Percentiles rank a stretch among this genome's conserved stretches.
phyloP scores from a whole-genome alignment of 176 grass and related monocot genomes.

The Dendrocalamus sinicus region DNA sequence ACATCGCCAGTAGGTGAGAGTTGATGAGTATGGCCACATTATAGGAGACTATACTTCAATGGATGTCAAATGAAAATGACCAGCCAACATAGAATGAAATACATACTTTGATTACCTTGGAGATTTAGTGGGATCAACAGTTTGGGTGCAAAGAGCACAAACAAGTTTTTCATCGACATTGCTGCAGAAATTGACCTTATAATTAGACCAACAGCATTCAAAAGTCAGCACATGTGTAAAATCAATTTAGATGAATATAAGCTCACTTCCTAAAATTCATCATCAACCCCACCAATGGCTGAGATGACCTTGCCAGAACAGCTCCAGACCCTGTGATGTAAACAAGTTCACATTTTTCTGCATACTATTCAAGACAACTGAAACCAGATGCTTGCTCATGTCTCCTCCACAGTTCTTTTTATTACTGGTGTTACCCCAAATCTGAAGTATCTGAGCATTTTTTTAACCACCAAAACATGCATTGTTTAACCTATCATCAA shows the following conservation, averaged over 20 bases:
- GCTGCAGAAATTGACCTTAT: constrained; percentile 57
- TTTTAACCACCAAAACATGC: constrained; percentile 18
- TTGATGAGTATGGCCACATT: too few species aligned
- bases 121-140: too few species aligned
- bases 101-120: too few species aligned
- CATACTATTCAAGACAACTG: constrained; percentile 18
- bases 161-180: constrained; percentile 96
- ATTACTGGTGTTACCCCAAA: constrained; percentile 5
- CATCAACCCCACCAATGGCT: constrained; percentile 92
- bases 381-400: constrained; percentile 18
- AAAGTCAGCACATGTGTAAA: constrained; percentile 31
- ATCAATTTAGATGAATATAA: constrained; percentile 44
- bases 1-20: too few species aligned
- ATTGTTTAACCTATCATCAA: constrained; percentile 20
- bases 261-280: constrained; percentile 94
- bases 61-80: too few species aligned
- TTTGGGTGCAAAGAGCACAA: constrained; percentile 64
- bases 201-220: constrained; percentile 38
- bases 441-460: not conserved
- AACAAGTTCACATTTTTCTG: constrained; percentile 32
- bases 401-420: not conserved
- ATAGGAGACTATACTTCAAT: too few species aligned
- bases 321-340: constrained; percentile 72
- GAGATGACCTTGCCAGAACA: constrained; percentile 97
- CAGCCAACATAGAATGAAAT: too few species aligned